Evolutionary conservation across 176 grass and related monocot genomes (phyloP).

Genomic region (Rhynchospora pubera): DNA sequence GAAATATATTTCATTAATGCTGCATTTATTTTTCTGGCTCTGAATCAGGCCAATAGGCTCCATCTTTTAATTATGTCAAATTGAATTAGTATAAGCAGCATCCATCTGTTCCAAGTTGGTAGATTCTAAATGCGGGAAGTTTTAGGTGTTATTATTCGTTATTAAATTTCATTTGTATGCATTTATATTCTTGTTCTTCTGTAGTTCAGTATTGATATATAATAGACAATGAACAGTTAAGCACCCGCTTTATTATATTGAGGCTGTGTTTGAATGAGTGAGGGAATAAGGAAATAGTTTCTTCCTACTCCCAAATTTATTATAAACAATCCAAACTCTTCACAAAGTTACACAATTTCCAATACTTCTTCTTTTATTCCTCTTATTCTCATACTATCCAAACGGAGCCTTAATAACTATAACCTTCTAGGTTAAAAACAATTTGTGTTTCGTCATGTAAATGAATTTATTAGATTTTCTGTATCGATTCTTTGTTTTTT

Average conservation of each 20-base stretch:
- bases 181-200: not conserved
- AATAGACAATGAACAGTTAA: not conserved
- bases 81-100: slow-evolving; percentile 12
- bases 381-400: too few relatives aligned
- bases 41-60: not conserved
- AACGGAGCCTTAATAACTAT: not conserved
- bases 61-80: not conserved
- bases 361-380: too few relatives aligned
- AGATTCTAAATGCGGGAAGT: not conserved
- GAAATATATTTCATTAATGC: not conserved
- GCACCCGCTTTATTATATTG: not conserved
- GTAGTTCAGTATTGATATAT: not conserved
- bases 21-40: not conserved
- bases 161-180: slow-evolving; percentile 10
- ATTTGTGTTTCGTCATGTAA: not conserved
- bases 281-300: too few relatives aligned
- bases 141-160: not conserved
- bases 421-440: not conserved
- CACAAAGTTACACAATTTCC: too few relatives aligned
- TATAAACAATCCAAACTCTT: too few relatives aligned
- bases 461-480: not conserved
- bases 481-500: not conserved
- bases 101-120: slow-evolving; percentile 1
- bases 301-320: too few relatives aligned
- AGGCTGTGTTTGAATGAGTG: too few relatives aligned